Evolutionary conservation across 805 yeast species (phyloP), one percentile per base, ranked within the genome.

Genomic region (Metschnikowia colocasiae): DNA sequence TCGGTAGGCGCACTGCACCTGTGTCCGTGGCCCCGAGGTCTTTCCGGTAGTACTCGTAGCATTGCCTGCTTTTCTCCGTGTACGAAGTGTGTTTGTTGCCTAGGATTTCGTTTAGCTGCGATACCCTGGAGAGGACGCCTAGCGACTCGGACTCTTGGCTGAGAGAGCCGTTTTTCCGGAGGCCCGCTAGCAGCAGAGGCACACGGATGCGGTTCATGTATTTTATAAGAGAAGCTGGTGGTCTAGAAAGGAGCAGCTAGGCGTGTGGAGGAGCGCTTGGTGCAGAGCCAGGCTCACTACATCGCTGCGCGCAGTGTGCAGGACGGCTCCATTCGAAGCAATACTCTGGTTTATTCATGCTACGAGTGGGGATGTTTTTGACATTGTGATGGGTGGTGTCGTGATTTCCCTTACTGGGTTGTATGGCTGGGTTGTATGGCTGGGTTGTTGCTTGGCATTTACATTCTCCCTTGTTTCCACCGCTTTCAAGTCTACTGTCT

Each of bases 51-150:
- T 18, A 40, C 2, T 31, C 36, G 12, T 32, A 32, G 29, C 43
- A 40, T 19, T 40, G 43, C 18, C 19, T 27, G 27, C 43, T 40
- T 23, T 40, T 40, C 31, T 40, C 43, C 16, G 43, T 40, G 4
- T 15, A 16, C 4, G 37, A 31, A 7, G 37, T 31, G 22, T 22
- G 35, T 18, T 40, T 30, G 27, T 40, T 40, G n/a, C 36, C 29
- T 10, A 40, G 43, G 36, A 40, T 40, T 15, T 40, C 43, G 26
- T 32, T 40, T 3, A 40, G 22, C 12, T 40, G 43, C 12, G 43
- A 31, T 13, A 40, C 29, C 10, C 43, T 25, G 7, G 37, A 31
- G 13, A 40, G 36, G 4, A 32, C 12, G 29, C 36, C 35, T 5
- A 23, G 7, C 1, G 36, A 30, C 22, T 32, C 36, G 13, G 43